Base-by-base conservation (phyloP, 148 eudicot species). In the Nepenthes gracilis region DNA sequence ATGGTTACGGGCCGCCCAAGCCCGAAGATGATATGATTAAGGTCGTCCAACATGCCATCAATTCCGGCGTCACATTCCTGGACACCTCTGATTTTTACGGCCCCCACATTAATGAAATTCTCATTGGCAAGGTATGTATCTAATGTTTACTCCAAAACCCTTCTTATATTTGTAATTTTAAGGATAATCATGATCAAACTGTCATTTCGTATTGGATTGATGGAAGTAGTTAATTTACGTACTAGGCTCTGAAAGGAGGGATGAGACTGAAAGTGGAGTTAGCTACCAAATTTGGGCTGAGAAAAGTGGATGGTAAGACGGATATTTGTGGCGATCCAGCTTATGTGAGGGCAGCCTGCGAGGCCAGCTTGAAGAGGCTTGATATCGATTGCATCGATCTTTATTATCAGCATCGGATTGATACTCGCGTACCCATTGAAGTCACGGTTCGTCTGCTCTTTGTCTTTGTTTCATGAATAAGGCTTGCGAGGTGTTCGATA, bases 51-150 rank as follows among this genome's bases (percentile, higher is more conserved):
- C 66, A 63, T 9, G 66, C 66, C 34, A 40, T 63, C 15, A 43
- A 53, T 58, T 63, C 57, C 35, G 66, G 66, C 35, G 53, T 63
- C 47, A 63, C 66, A 2, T 55, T 50, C 54, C 58, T 63, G 9
- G 66, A 63, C 58, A 63, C 66, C 58, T 37, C 66, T 8, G 66
- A 63, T 6, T 43, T 37, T 8, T 63, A 63, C 58, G 66, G 66
- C 8, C 66, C 66, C 13, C 48, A 52, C 36, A 63, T 48, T 6
- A 63, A 63, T 32, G 66, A 63, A 63, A 54, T 54, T 12, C 66
- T 63, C 36, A 36, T 63, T 15, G 66, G 66, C 49, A 63, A 63
- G 66, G 66, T 63, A 40, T 62, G 7, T 6, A 6, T 0, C 43
- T 11, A 40, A 1, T 33, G 33, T 9, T 4, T 47, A 1, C 10